Evolutionary conservation across 495 filamentous ascomycete species (phyloP).

Genomic region (Lasiosphaeria hispida): DNA sequence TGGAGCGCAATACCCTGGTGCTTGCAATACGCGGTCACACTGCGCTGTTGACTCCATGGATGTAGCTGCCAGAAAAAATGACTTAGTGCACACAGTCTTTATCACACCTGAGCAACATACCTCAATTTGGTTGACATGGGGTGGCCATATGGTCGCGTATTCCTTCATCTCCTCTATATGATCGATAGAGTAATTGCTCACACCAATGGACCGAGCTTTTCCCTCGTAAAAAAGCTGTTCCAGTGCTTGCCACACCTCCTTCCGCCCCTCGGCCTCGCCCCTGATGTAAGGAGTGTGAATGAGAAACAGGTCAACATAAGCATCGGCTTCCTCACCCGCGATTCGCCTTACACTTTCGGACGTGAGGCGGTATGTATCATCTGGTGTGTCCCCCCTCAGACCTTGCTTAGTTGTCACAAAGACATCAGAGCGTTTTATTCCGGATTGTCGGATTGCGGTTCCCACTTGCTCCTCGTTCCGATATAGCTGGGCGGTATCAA

Average conservation of each 20-base stretch:
- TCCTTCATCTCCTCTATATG: slow-evolving; percentile 66
- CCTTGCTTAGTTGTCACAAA: slow-evolving; percentile 66
- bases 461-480: slow-evolving; percentile 65
- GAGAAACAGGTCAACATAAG: slow-evolving; percentile 38
- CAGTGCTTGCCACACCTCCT: slow-evolving; percentile 58
- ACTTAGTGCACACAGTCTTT: background rate
- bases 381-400: background rate
- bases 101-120: slow-evolving; percentile 64
- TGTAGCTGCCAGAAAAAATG: slow-evolving; percentile 58
- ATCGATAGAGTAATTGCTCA: slow-evolving; percentile 63
- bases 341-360: slow-evolving; percentile 3
- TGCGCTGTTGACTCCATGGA: slow-evolving; percentile 74
- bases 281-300: slow-evolving; percentile 38
- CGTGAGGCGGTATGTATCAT: slow-evolving; percentile 4
- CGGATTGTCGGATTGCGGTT: slow-evolving; percentile 54
- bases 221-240: slow-evolving; percentile 57
- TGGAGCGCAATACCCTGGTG: slow-evolving; percentile 66
- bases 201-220: slow-evolving; percentile 58
- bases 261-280: slow-evolving; percentile 46
- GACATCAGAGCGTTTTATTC: slow-evolving; percentile 59
- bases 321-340: background rate
- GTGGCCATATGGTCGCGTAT: slow-evolving; percentile 51
- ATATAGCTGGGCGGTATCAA: slow-evolving; percentile 69
- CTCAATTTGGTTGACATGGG: slow-evolving; percentile 67
- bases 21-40: slow-evolving; percentile 72